These are phyloP conservation scores for Nemania sp. DNA, from an alignment of 2,329 filamentous ascomycete species.

Conservation along the genomic window DNA sequence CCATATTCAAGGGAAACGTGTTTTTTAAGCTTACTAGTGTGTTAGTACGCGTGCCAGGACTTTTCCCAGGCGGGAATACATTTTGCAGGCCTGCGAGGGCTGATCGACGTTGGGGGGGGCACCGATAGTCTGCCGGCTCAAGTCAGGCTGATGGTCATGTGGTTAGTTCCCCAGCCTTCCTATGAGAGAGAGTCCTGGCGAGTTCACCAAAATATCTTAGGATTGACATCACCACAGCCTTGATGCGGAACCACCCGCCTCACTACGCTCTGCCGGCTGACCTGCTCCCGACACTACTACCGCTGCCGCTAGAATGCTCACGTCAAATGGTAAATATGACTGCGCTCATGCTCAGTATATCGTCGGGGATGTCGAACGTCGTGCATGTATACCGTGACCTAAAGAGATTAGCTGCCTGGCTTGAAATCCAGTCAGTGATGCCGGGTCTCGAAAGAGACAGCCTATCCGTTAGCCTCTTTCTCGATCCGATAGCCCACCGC, in stretches of 20 bases:
- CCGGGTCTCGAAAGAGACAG: conserved; percentile 34
- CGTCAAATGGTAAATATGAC: conserved; percentile 32
- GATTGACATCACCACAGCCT: conserved; percentile 39
- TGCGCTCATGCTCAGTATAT: conserved; percentile 36
- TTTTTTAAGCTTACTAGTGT: conserved; percentile 30
- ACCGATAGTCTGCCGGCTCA: conserved; percentile 30
- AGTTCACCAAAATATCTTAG: conserved; percentile 36
- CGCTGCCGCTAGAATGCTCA: conserved; percentile 29
- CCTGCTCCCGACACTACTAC: conserved; percentile 34
- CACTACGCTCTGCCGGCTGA: conserved; percentile 38
- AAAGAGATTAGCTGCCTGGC: conserved; percentile 35
- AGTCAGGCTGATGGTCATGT: conserved; percentile 36
- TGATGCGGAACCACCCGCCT: conserved; percentile 35
- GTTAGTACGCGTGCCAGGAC: conserved; percentile 34
- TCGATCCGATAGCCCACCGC: conserved; percentile 39
- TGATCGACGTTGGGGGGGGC: conserved; percentile 32
- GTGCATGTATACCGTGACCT: conserved; percentile 35
- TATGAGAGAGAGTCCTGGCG: conserved; percentile 27
- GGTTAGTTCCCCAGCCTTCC: conserved; percentile 32
- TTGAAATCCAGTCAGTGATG: conserved; percentile 34
- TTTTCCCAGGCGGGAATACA: conserved; percentile 35
- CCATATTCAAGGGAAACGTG: conserved; percentile 20
- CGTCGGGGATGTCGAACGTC: conserved; percentile 33
- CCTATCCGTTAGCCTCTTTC: conserved; percentile 38
- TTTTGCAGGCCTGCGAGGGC: conserved; percentile 36